Percentiles rank a stretch among this genome's conserved stretches.
These are phyloP conservation scores for Casuarina glauca DNA, from an alignment of 306 rosid species.

Conservation along the genomic window DNA sequence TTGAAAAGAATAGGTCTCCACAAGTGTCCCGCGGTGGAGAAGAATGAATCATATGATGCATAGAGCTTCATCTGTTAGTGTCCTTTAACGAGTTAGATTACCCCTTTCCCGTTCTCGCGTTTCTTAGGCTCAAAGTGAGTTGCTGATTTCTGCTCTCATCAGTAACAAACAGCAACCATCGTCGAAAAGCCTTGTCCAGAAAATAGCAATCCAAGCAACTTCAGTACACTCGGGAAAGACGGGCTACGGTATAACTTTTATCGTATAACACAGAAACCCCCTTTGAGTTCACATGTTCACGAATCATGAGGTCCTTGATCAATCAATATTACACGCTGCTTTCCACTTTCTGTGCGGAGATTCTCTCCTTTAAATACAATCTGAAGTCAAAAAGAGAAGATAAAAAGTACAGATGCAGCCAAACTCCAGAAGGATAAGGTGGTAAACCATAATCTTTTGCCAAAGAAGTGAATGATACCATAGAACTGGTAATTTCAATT, in stretches of 20 bases:
- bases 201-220: constrained; percentile 34
- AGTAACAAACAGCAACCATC: constrained; percentile 40
- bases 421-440: constrained; percentile 3
- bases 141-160: constrained; percentile 41
- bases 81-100: constrained; percentile 34
- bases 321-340: constrained; percentile 83
- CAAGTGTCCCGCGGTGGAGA: constrained; percentile 2
- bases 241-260: constrained; percentile 21
- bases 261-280: constrained; percentile 21
- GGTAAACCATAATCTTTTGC: neutral
- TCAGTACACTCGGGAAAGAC: constrained; percentile 27
- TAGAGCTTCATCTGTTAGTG: constrained; percentile 32
- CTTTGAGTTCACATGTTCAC: constrained; percentile 23
- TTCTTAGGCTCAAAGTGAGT: constrained; percentile 37
- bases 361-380: constrained; percentile 73
- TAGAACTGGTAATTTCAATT: neutral
- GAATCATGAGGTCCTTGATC: constrained; percentile 62
- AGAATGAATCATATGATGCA: constrained; percentile 27
- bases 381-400: constrained; percentile 32
- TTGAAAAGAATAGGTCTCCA: constrained; percentile 25
- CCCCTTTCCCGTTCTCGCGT: constrained; percentile 47
- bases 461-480: neutral
- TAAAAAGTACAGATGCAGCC: neutral
- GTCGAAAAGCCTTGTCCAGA: constrained; percentile 33
- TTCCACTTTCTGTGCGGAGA: constrained; percentile 84